phyloP scores from a whole-genome alignment of 176 grass and related monocot species.

The Triticum aestivum region DNA sequence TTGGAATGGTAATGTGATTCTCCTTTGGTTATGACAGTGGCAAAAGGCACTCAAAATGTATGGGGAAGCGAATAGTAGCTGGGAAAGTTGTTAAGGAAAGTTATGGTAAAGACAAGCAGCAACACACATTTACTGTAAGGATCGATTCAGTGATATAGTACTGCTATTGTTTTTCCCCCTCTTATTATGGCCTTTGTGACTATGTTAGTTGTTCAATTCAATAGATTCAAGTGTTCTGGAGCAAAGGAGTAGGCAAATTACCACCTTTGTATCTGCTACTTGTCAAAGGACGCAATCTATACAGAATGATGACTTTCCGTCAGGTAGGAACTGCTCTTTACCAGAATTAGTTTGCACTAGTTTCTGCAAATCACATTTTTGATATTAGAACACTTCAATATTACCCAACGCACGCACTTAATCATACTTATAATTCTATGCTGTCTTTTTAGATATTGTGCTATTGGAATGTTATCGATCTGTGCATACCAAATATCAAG shows the following conservation, averaged over 20 bases:
- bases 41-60: slow-evolving; percentile 45
- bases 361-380: neutral
- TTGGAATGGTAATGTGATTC: neutral
- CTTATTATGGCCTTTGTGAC: neutral
- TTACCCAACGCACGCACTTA: neutral
- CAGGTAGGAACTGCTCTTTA: slow-evolving; percentile 38
- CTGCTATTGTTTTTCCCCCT: neutral
- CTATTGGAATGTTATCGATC: neutral
- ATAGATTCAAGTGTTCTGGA: slow-evolving; percentile 77
- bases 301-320: slow-evolving; percentile 68
- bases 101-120: slow-evolving; percentile 71
- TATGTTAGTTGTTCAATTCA: slow-evolving; percentile 18
- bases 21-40: slow-evolving; percentile 26
- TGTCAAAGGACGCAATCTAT: slow-evolving; percentile 74
- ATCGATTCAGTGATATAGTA: slow-evolving; percentile 12
- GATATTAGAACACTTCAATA: neutral
- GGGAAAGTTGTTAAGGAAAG: slow-evolving; percentile 77
- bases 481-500: neutral
- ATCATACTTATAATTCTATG: neutral
- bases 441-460: neutral
- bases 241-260: slow-evolving; percentile 54
- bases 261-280: slow-evolving; percentile 56
- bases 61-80: slow-evolving; percentile 59
- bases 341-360: neutral
- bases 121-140: slow-evolving; percentile 78